A percentile compares a stretch with the other conserved stretches of the same genome.
phyloP scores from a whole-genome alignment of 306 rosid species.

The Dryas alaskensis region DNA sequence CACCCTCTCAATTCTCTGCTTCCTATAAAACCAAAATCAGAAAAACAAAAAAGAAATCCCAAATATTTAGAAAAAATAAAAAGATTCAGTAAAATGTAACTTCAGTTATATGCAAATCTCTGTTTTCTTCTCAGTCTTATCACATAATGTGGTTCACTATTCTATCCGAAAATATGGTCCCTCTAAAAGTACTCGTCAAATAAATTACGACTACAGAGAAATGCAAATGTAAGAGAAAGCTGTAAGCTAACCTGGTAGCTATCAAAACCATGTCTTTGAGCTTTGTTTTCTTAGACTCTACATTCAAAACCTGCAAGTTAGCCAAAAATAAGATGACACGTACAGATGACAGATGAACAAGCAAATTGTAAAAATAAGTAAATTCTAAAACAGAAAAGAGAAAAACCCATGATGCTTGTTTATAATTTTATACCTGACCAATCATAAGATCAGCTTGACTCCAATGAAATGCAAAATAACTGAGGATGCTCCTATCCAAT shows the following conservation, averaged over 20 bases:
- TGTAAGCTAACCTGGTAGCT: constrained; percentile 60
- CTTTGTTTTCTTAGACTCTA: constrained; percentile 49
- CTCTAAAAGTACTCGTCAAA: too few relatives aligned
- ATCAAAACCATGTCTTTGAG: constrained; percentile 50
- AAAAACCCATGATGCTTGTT: not conserved
- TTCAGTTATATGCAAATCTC: too few relatives aligned
- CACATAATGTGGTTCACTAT: too few relatives aligned
- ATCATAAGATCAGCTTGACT: constrained; percentile 51
- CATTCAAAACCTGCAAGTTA: constrained; percentile 45
- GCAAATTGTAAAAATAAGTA: not conserved
- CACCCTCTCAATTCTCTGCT: constrained; percentile 65
- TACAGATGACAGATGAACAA: not conserved
- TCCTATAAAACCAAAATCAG: constrained; percentile 32
- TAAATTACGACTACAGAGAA: not conserved
- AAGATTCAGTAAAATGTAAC: too few relatives aligned
- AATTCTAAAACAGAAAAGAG: not conserved
- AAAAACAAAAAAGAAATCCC: constrained; percentile 5
- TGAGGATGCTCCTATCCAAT: constrained; percentile 67
- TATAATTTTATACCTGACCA: constrained; percentile 44
- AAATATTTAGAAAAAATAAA: not conserved
- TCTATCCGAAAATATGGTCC: too few relatives aligned
- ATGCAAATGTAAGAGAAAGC: not conserved
- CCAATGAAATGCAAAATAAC: constrained; percentile 85
- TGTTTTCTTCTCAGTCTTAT: too few relatives aligned
- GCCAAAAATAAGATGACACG: not conserved